These are phyloP conservation scores for Cylindrotheca closterium DNA, from an alignment of 108 stramenopile species.

Conservation along the genomic window DNA sequence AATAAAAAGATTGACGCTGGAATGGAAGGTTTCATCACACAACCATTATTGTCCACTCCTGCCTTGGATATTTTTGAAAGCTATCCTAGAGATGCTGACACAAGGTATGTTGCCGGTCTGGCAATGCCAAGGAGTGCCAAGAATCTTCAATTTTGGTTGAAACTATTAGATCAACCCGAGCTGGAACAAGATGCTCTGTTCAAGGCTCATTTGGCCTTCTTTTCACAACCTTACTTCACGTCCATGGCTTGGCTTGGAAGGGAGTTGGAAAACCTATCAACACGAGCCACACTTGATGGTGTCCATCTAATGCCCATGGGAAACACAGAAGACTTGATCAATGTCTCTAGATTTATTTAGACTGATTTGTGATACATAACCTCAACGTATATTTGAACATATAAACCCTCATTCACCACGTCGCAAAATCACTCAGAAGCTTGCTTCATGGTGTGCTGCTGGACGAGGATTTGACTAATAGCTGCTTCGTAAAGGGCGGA, in stretches of 20 bases:
- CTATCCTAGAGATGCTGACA: constrained; percentile 12
- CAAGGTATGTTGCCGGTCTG: constrained; percentile 28
- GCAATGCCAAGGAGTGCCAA: constrained; percentile 32
- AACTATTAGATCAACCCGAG: constrained; percentile 27
- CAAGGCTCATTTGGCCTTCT: constrained; percentile 37
- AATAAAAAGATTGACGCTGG: constrained; percentile 32
- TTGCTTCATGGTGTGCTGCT: too few species aligned
- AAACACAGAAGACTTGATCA: constrained; percentile 26
- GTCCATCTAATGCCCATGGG: constrained; percentile 47
- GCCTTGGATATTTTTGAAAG: constrained; percentile 29
- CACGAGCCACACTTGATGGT: constrained; percentile 25
- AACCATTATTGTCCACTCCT: constrained; percentile 39
- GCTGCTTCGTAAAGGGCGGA: too few species aligned
- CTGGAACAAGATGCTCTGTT: constrained; percentile 36
- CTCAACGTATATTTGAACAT: too few species aligned
- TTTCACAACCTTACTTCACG: constrained; percentile 28
- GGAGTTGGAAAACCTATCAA: constrained; percentile 20
- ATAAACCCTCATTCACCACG: too few species aligned
- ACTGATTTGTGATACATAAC: too few species aligned
- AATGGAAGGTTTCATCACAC: constrained; percentile 39
- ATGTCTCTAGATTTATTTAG: too few species aligned
- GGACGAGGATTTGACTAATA: too few species aligned
- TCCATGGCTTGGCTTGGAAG: constrained; percentile 32
- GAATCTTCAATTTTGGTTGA: constrained; percentile 38
- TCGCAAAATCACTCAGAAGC: too few species aligned